Evolutionary conservation across 371 early-diverging fungal genomes (phyloP), one percentile per base, ranked within the genome.

Genomic region (Syncephalastrum sp.): DNA sequence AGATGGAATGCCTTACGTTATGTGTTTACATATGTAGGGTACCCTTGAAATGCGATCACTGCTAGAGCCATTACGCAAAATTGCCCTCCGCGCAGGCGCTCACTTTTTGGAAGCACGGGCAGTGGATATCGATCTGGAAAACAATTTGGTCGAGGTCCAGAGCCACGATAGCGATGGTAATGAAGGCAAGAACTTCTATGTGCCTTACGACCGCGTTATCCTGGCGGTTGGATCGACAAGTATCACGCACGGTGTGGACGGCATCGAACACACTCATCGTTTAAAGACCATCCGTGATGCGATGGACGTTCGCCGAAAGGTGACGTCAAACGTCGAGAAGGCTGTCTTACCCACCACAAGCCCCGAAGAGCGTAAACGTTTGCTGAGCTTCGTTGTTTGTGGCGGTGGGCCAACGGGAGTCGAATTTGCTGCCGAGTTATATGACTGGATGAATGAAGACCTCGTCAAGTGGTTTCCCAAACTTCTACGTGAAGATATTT

Each of bases 361-460:
- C 0, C 85, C 82, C 1, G 84, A 84, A 29, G 95, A 97, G 60
- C 78, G 89, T 53, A 81, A 85, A 27, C 82, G 90, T 23, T 68
- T 96, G 29, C 76, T 98, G 56, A 89, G 60, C 49, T 60, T 60
- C 47, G 60, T 60, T 27, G 48, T 54, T 5, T 49, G 52, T n/a
- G 63, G 63, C 24, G 63, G 63, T 19, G 63, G 63, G 12, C 63
- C 64, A 3, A 63, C 64, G 6, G 55, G 55, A 1, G 29, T 53
- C 14, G 64, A 63, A 41, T 47, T 54, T n/a, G 59, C 64, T 8
- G 64, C 90, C 4, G 94, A 93, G 63, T 68, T 94, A 48, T 84
- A 87, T 56, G 96, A 95, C 60, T 87, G 91, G 73, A 64, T 94
- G 48, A 81, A 81, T 13, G 94, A 94, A 59, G 94, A 95, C 65